These are phyloP conservation scores for Fallopia convolvulus DNA, from an alignment of 148 eudicot genomes.

Conservation along the genomic window DNA sequence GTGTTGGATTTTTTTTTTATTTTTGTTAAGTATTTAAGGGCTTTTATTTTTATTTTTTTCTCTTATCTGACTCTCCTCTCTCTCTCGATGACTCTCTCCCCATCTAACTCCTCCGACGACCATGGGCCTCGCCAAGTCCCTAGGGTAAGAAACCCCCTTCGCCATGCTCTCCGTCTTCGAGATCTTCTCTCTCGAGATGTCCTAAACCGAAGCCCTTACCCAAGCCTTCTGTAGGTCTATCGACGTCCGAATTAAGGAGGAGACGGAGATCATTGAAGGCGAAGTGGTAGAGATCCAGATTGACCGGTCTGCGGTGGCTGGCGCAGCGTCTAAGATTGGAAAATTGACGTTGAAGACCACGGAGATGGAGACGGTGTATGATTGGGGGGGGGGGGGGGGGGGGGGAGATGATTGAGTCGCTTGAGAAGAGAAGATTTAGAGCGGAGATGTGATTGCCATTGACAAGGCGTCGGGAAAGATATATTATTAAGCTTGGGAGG, in stretches of 20 bases:
- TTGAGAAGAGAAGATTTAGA: constrained; percentile 91
- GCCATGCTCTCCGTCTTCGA: constrained; percentile 87
- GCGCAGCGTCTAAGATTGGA: constrained; percentile 76
- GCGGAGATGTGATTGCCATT: constrained; percentile 90
- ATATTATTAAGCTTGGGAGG: constrained; percentile 83
- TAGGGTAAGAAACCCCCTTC: constrained; percentile 79
- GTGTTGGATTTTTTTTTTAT: no score
- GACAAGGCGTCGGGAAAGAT: constrained; percentile 90
- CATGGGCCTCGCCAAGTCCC: constrained; percentile 90
- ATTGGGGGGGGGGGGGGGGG: no score
- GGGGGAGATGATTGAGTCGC: constrained; percentile 85
- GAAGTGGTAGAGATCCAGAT: constrained; percentile 82
- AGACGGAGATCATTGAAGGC: constrained; percentile 81
- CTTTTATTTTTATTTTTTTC: no score
- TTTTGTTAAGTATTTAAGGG: no score
- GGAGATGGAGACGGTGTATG: constrained; percentile 95
- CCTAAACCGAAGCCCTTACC: constrained; percentile 86
- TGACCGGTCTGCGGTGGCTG: constrained; percentile 64
- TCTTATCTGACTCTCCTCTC: no score
- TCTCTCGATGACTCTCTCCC: no score
- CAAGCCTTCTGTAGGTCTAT: constrained; percentile 79
- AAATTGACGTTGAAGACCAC: constrained; percentile 88
- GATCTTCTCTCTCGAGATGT: constrained; percentile 86
- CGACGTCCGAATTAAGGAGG: constrained; percentile 87
- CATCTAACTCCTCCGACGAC: no score